A percentile compares a stretch with the other conserved stretches of the same genome.
These are phyloP conservation scores for Halophytophthora batemanensis DNA, from an alignment of 352 stramenopile species.

Conservation along the genomic window DNA sequence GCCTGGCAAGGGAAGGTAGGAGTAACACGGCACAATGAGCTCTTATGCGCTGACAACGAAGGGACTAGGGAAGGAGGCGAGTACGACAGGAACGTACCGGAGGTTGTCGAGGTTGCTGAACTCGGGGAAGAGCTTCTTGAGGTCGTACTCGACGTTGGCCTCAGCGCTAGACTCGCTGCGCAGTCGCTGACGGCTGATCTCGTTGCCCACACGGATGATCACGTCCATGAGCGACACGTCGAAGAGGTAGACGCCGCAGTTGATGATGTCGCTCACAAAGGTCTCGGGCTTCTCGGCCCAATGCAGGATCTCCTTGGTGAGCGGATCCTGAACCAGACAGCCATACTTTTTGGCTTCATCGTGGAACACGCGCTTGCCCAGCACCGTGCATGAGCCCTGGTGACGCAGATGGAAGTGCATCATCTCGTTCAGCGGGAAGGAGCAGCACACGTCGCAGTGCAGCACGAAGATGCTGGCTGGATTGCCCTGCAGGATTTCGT, in stretches of 20 bases:
- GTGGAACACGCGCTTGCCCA: conserved; percentile 87
- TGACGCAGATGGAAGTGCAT: conserved; percentile 86
- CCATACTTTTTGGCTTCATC: conserved; percentile 89
- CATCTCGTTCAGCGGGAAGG: conserved; percentile 87
- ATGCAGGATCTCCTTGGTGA: conserved; percentile 82
- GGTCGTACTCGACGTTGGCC: conserved; percentile 68
- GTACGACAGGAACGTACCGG: conserved; percentile 29
- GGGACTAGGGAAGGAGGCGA: not conserved
- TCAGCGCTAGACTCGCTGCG: conserved; percentile 71
- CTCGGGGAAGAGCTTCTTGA: conserved; percentile 86
- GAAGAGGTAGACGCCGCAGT: conserved; percentile 88
- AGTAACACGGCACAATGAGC: conserved; percentile 8
- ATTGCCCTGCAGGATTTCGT: conserved; percentile 79
- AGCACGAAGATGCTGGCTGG: conserved; percentile 77
- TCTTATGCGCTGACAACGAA: conserved; percentile 1
- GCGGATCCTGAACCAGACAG: conserved; percentile 74
- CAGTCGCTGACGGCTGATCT: conserved; percentile 75
- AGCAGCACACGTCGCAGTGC: conserved; percentile 87
- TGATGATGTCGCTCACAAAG: conserved; percentile 90
- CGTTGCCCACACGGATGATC: conserved; percentile 76
- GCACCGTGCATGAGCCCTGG: conserved; percentile 63
- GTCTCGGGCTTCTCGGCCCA: conserved; percentile 89
- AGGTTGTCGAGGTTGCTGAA: conserved; percentile 86
- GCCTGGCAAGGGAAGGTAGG: conserved; percentile 20
- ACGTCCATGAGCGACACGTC: conserved; percentile 77